These are phyloP conservation scores for Fagopyrum esculentum DNA, from an alignment of 148 eudicot species.

Conservation along the genomic window DNA sequence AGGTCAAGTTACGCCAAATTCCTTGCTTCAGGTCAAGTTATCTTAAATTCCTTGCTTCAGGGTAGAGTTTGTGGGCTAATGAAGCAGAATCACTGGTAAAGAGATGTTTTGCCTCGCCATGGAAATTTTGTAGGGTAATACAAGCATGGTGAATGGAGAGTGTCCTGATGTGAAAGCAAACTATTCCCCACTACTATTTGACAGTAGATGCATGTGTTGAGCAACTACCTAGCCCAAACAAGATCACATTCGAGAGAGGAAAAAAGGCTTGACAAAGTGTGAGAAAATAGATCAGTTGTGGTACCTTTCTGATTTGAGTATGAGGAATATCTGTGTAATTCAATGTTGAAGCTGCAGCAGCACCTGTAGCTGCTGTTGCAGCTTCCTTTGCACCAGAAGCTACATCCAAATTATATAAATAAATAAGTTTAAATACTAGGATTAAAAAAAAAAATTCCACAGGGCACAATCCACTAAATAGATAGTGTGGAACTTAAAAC, in stretches of 20 bases:
- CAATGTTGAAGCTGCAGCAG: conserved; percentile 32
- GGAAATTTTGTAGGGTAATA: no score
- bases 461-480: not conserved
- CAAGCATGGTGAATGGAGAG: no score
- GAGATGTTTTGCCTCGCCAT: no score
- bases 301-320: conserved; percentile 87
- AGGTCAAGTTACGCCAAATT: no score
- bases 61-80: no score
- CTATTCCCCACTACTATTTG: conserved; percentile 22
- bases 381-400: conserved; percentile 74
- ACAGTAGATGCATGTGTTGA: conserved; percentile 18
- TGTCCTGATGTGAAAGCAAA: conserved; percentile 21
- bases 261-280: not conserved
- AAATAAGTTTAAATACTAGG: not conserved
- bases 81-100: no score
- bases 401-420: conserved; percentile 19
- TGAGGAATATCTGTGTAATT: conserved; percentile 74
- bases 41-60: no score
- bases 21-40: no score
- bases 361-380: conserved; percentile 40
- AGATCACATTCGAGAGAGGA: not conserved
- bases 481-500: not conserved
- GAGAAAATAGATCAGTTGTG: not conserved
- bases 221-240: not conserved
- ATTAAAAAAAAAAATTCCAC: not conserved